Evolutionary conservation across 2,329 filamentous ascomycete species (phyloP), one percentile per base, ranked within the genome.

Genomic region (Monosporascus sp.): DNA sequence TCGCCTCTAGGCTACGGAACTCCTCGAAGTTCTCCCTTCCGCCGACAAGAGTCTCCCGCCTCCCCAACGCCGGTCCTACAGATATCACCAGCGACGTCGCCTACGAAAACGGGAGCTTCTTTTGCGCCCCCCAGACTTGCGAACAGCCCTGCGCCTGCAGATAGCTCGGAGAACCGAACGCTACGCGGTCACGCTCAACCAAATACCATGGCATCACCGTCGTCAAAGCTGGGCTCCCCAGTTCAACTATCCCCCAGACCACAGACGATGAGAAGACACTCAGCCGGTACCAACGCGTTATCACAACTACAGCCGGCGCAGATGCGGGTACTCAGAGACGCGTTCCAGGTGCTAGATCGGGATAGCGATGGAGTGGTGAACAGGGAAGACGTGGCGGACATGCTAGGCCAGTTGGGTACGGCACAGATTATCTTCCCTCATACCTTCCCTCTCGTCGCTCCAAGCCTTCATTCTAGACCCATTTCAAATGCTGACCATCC

Each of bases 281-380:
- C 41, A 69, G 68, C 4, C 70, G 74, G 42, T 51, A 74, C 76
- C 36, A 83, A 79, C 61, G 77, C 84, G 15, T 74, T 91, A 45
- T 85, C 86, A 3, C 86, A 89, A 64, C 73, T 97, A 42, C 88
- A 93, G 38, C 85, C 90, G 2, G 79, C 89, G 3, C 90, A 97
- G 62, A 84, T 97, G 37, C 84, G 92, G 64, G 89, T 90, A 62
- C 82, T 99, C 71, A 84, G 94, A 55, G 93, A 97, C 67, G 90
- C 88, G 0, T 99, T 97, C 70, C 90, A 95, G 70, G 91, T 97
- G 54, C 79, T 99, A 47, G 94, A 97, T 70, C 82, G 90, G 55
- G 87, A 94, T 70, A 92, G 90, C 64, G 90, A 94, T 65, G 92
- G 93, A 18, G 76, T 82, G 49, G 86, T 99, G 56, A 88, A 86